These are phyloP conservation scores for Phytophthora megakarya DNA, from an alignment of 352 stramenopile species.

Conservation along the genomic window DNA sequence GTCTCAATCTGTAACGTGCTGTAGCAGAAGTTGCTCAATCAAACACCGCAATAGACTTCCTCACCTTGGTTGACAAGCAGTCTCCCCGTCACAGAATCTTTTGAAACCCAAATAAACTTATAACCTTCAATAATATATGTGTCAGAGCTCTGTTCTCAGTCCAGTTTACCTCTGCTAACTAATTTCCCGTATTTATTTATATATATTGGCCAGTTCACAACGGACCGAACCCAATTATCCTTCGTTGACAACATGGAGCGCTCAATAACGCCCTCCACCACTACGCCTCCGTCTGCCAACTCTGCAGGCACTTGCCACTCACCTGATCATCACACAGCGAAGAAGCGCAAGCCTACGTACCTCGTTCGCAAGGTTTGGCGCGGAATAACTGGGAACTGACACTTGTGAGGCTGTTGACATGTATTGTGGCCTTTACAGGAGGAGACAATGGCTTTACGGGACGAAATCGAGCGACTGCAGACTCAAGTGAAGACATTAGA, in stretches of 20 bases:
- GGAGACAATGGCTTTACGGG: conserved; percentile 6
- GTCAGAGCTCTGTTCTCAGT: background rate
- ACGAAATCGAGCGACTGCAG: conserved; percentile 15
- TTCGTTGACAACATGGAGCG: no score
- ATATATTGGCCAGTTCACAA: no score
- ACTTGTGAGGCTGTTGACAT: background rate
- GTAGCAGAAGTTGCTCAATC: background rate
- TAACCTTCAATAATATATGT: background rate
- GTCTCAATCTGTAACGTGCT: conserved; percentile 51
- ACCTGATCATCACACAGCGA: background rate
- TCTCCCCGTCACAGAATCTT: background rate
- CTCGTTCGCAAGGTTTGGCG: conserved; percentile 23
- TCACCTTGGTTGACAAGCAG: background rate
- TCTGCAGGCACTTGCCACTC: background rate
- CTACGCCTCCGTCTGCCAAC: background rate
- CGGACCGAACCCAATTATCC: no score
- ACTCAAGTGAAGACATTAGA: conserved; percentile 8
- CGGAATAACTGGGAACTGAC: background rate
- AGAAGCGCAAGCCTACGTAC: conserved; percentile 38
- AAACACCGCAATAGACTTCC: conserved; percentile 14
- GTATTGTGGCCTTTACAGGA: conserved; percentile 4
- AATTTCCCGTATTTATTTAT: background rate
- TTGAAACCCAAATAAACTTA: background rate
- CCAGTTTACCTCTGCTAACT: background rate
- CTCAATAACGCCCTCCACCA: background rate